These are phyloP conservation scores for Canavalia ensiformis DNA, from an alignment of 306 rosid species.

Conservation along the genomic window DNA sequence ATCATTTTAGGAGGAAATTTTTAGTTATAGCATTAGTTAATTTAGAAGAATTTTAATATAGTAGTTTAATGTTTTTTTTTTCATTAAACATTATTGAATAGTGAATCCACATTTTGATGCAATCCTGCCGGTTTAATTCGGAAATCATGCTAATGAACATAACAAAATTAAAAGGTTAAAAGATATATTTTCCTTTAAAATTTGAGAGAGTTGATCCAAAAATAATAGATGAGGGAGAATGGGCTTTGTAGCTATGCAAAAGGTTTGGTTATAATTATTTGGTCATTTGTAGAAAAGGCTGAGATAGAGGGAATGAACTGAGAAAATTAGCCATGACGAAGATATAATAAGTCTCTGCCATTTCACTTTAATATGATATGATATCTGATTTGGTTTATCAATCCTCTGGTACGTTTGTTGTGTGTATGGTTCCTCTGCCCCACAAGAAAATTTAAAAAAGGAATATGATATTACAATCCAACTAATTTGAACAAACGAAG, in stretches of 20 bases:
- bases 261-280: background rate
- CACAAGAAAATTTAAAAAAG: slow-evolving; percentile 9
- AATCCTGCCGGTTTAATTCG: too few species aligned
- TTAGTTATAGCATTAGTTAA: too few species aligned
- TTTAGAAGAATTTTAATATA: too few species aligned
- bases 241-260: background rate
- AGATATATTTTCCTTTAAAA: background rate
- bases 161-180: background rate
- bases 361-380: slow-evolving; percentile 31
- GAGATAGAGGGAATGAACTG: background rate
- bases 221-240: background rate
- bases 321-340: background rate
- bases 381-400: slow-evolving; percentile 38
- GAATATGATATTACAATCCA: slow-evolving; percentile 42
- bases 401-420: background rate
- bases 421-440: background rate
- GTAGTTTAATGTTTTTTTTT: too few species aligned
- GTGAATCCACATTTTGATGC: too few species aligned
- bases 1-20: too few species aligned
- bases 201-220: background rate
- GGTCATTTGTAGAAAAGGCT: background rate
- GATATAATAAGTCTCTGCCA: slow-evolving; percentile 12
- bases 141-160: background rate
- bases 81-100: too few species aligned
- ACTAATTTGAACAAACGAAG: slow-evolving; percentile 43